These are phyloP conservation scores for Glycine latifolia DNA, from an alignment of 306 rosid species.

Conservation along the genomic window DNA sequence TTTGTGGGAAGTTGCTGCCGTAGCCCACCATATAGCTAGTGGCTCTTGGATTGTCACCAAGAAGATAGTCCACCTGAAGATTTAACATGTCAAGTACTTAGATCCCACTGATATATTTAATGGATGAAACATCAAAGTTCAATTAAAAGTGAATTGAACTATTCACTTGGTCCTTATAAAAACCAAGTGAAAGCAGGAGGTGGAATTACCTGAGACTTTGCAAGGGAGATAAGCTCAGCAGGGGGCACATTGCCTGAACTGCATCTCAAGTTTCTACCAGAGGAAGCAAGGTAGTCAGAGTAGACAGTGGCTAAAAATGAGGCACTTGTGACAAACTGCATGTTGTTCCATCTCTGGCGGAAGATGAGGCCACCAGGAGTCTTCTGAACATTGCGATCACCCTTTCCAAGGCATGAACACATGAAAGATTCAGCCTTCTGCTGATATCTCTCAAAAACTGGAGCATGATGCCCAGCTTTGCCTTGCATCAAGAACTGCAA, in stretches of 20 bases:
- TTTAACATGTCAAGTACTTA: not conserved
- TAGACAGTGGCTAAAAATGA: constrained; percentile 85
- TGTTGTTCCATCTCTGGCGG: constrained; percentile 94
- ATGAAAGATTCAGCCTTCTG: constrained; percentile 82
- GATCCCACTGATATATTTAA: not conserved
- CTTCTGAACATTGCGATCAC: constrained; percentile 68
- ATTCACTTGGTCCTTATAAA: not conserved
- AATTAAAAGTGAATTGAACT: not conserved
- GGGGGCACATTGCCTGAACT: constrained; percentile 71
- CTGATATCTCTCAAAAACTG: constrained; percentile 71
- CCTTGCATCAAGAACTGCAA: constrained; percentile 89
- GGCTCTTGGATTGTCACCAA: constrained; percentile 96
- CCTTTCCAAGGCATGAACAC: constrained; percentile 85
- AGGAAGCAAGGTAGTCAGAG: constrained; percentile 84
- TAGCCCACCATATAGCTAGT: constrained; percentile 97
- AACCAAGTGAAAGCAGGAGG: not conserved
- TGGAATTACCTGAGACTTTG: constrained; percentile 77
- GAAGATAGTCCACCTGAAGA: constrained; percentile 86
- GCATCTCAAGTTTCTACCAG: constrained; percentile 60
- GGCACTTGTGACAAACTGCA: constrained; percentile 92
- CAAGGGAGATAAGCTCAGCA: constrained; percentile 71
- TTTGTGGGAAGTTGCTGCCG: constrained; percentile 85
- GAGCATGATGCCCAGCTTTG: constrained; percentile 71
- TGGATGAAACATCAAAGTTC: not conserved
- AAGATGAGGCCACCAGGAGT: constrained; percentile 94